These are phyloP conservation scores for Irpex sp. DNA, from an alignment of 1,284 basidiomycete genomes.

Conservation along the genomic window DNA sequence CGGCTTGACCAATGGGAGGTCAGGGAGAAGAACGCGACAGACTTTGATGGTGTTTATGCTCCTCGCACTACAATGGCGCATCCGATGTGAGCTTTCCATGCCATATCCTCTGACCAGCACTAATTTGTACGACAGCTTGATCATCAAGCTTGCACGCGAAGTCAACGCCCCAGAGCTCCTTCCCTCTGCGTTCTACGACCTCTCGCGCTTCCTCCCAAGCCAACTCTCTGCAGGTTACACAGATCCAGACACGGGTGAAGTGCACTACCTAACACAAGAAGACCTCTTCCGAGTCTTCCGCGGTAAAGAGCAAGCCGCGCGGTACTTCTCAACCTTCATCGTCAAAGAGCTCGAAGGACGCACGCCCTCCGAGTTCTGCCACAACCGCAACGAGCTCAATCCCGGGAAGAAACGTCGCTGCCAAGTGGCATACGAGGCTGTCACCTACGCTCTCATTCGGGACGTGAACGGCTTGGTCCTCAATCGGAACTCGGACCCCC, in stretches of 20 bases:
- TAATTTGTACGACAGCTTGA: too few relatives aligned
- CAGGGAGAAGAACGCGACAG: conserved; percentile 51
- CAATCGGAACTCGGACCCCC: conserved; percentile 62
- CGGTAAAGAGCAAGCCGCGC: conserved; percentile 65
- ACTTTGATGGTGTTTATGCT: conserved; percentile 46
- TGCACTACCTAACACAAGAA: conserved; percentile 37
- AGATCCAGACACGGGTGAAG: conserved; percentile 21
- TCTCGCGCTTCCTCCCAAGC: conserved; percentile 45
- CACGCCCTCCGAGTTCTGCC: conserved; percentile 44
- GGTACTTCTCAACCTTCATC: conserved; percentile 72
- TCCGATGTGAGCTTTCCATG: conserved; percentile 49
- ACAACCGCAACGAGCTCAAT: conserved; percentile 43
- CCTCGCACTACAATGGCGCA: conserved; percentile 54
- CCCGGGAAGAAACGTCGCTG: conserved; percentile 47
- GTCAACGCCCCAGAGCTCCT: conserved; percentile 34
- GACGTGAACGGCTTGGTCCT: conserved; percentile 66
- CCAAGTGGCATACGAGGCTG: conserved; percentile 65
- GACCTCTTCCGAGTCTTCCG: conserved; percentile 58
- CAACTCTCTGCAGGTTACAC: conserved; percentile 34
- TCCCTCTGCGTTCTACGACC: conserved; percentile 49
- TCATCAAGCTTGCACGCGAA: conserved; percentile 43
- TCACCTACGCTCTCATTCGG: conserved; percentile 66
- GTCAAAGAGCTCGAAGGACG: conserved; percentile 67
- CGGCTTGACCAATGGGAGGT: conserved; percentile 58
- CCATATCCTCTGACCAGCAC: too few relatives aligned